Evolutionary conservation across 2,329 filamentous ascomycete species (phyloP).

Genomic region (Neonectria neomacrospora): DNA sequence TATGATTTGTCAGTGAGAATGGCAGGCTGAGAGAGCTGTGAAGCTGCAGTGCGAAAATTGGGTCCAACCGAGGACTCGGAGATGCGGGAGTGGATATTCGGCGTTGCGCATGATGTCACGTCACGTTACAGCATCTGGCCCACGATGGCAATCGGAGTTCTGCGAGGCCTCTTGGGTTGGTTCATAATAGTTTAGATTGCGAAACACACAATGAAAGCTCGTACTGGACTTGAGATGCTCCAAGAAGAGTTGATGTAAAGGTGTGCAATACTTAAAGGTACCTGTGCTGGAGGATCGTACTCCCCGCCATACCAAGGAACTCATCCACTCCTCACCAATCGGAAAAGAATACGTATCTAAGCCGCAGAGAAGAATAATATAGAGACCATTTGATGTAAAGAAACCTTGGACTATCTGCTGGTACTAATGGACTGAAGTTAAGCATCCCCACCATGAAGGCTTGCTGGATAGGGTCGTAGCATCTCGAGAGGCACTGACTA

Average conservation of each 20-base stretch:
- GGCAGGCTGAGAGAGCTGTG: slow-evolving; percentile 15
- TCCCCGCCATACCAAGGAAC: neutral
- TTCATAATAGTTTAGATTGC: neutral
- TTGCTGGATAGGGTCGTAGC: too few relatives aligned
- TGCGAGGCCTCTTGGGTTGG: neutral
- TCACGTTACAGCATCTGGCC: slow-evolving; percentile 8
- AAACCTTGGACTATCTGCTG: neutral
- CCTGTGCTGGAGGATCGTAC: neutral
- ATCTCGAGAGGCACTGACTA: neutral
- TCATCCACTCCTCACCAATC: neutral
- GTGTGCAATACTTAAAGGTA: neutral
- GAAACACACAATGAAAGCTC: neutral
- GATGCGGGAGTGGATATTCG: slow-evolving; percentile 27
- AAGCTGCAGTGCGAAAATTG: slow-evolving; percentile 37
- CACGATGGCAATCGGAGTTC: neutral
- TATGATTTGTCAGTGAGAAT: slow-evolving; percentile 21
- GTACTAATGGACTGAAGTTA: too few relatives aligned
- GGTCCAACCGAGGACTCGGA: slow-evolving; percentile 28
- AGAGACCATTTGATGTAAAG: neutral
- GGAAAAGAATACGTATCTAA: neutral
- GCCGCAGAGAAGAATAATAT: neutral
- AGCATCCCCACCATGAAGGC: too few relatives aligned
- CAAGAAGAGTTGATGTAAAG: neutral
- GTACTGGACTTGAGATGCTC: neutral
- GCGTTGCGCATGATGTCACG: slow-evolving; percentile 40